These are phyloP conservation scores for Yamadazyma sp. DNA, from an alignment of 1,139 yeast genomes.

Conservation along the genomic window DNA sequence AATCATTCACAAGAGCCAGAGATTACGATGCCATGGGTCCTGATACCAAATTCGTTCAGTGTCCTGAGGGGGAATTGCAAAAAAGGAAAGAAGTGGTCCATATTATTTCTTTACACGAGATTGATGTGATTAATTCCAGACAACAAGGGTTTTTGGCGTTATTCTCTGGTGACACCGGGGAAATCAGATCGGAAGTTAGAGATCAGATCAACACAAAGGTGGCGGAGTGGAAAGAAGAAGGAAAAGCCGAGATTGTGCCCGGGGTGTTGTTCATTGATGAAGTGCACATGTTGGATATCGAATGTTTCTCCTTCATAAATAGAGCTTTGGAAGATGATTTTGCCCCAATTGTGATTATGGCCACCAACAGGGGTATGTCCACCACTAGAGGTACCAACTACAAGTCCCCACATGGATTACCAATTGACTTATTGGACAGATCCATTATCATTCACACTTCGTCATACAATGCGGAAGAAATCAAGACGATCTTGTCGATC, in stretches of 20 bases:
- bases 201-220: conserved; percentile 96
- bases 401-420: conserved; percentile 95
- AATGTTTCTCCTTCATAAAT: conserved; percentile 92
- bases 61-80: conserved; percentile 98
- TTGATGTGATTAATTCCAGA: conserved; percentile 96
- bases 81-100: conserved; percentile 94
- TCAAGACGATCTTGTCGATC: conserved; percentile 79
- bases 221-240: conserved; percentile 99
- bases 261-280: conserved; percentile 98
- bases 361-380: conserved; percentile 93
- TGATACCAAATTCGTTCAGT: conserved; percentile 94
- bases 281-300: conserved; percentile 98
- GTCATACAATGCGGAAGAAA: conserved; percentile 76
- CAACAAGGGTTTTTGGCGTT: conserved; percentile 97
- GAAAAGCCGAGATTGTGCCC: conserved; percentile 97
- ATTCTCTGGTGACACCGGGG: conserved; percentile 97
- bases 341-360: conserved; percentile 97
- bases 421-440: conserved; percentile 91
- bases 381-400: conserved; percentile 91
- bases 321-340: conserved; percentile 96
- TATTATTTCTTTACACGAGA: conserved; percentile 94
- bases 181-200: conserved; percentile 91
- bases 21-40: conserved; percentile 99
- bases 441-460: conserved; percentile 88
- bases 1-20: conserved; percentile 92